Conservation (phyloP, 768 basidiomycete genomes). For the Dacryopinax primogenitus region DNA sequence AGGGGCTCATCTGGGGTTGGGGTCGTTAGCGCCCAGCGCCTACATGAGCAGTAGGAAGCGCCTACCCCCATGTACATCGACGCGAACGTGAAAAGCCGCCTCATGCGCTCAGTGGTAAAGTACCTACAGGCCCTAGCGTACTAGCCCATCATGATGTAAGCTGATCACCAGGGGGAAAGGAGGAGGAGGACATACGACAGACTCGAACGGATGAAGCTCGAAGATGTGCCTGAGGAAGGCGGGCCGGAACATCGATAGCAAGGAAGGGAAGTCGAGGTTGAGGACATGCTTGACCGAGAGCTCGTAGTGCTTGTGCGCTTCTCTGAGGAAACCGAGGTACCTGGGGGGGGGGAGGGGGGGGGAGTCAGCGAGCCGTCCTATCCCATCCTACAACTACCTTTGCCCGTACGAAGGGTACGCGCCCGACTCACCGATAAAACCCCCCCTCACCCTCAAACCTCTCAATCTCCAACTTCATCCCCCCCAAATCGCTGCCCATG, state of each 20-base stretch:
- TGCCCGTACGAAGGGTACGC: too few relatives aligned
- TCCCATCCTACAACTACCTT: not conserved
- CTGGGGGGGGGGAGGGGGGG: too few relatives aligned
- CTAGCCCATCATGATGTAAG: constrained; percentile 8
- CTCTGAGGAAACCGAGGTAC: constrained; percentile 24
- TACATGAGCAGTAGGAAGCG: not conserved
- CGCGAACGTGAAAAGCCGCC: constrained; percentile 31
- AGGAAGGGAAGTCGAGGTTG: constrained; percentile 27
- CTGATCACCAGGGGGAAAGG: not conserved
- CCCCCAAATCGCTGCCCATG: constrained; percentile 27
- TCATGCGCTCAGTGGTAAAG: constrained; percentile 26
- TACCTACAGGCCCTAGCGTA: constrained; percentile 19
- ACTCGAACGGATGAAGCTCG: constrained; percentile 26
- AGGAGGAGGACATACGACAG: constrained; percentile 18
- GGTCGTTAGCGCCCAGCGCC: not conserved
- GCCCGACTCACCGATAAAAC: constrained; percentile 25
- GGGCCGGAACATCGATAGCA: constrained; percentile 27
- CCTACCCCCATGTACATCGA: constrained; percentile 27
- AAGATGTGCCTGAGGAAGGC: constrained; percentile 26
- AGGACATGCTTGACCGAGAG: constrained; percentile 30
- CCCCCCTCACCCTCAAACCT: constrained; percentile 30
- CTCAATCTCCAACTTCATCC: constrained; percentile 29
- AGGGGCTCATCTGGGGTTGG: constrained; percentile 28
- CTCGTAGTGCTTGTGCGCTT: constrained; percentile 27
- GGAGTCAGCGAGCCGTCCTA: too few relatives aligned